Conservation (phyloP, 2,329 filamentous ascomycete genomes). For the Alternaria sp. region DNA sequence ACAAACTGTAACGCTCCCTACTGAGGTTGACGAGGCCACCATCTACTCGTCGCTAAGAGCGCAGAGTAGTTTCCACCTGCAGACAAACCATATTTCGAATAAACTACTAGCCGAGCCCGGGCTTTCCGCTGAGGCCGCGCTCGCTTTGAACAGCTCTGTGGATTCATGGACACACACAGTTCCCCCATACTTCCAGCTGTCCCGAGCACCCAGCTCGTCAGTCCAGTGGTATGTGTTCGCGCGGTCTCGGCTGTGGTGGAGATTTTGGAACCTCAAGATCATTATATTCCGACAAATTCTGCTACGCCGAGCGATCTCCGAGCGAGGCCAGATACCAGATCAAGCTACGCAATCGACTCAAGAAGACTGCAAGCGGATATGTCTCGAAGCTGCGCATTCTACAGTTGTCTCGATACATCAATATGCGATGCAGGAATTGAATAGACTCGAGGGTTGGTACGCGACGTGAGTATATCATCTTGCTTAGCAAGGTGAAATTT, state of each 20-base stretch:
- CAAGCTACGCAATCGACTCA: slow-evolving; percentile 25
- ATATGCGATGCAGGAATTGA: slow-evolving; percentile 29
- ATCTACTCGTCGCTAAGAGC: slow-evolving; percentile 31
- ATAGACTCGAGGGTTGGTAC: slow-evolving; percentile 37
- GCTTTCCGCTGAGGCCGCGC: slow-evolving; percentile 34
- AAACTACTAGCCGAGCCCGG: slow-evolving; percentile 34
- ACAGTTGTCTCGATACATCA: slow-evolving; percentile 35
- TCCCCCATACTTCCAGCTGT: slow-evolving; percentile 28
- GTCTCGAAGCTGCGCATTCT: slow-evolving; percentile 35
- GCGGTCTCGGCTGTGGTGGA: slow-evolving; percentile 35
- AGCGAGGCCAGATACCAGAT: slow-evolving; percentile 31
- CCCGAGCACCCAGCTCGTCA: slow-evolving; percentile 13
- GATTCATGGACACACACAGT: slow-evolving; percentile 28
- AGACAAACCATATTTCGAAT: slow-evolving; percentile 37
- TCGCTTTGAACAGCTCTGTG: slow-evolving; percentile 28
- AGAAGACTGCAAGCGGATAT: slow-evolving; percentile 34
- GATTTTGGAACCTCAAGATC: slow-evolving; percentile 38
- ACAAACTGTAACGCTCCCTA: slow-evolving; percentile 25
- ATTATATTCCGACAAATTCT: slow-evolving; percentile 37
- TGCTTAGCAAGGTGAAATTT: not conserved
- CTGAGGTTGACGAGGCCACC: slow-evolving; percentile 27
- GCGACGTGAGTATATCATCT: slow-evolving; percentile 28
- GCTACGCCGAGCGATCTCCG: slow-evolving; percentile 32
- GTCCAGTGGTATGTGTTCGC: slow-evolving; percentile 33
- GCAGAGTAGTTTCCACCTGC: slow-evolving; percentile 35